Conservation (phyloP, 163 green algal genomes). For the Scenedesmus sp. region DNA sequence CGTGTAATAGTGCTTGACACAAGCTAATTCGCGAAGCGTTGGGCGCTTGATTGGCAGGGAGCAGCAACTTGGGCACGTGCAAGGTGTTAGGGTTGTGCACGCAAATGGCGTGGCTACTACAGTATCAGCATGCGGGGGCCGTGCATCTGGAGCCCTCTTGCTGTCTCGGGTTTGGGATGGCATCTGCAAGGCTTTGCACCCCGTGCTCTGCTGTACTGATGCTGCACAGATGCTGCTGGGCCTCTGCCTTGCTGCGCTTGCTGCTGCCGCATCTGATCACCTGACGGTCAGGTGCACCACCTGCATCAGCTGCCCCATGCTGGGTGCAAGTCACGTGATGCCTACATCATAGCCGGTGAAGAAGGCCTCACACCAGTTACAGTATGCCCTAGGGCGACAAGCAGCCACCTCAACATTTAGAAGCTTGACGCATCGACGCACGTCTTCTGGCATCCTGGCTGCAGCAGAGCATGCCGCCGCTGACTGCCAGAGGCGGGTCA, state of each 20-base stretch:
- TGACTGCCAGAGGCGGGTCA: no score
- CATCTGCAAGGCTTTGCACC: not conserved
- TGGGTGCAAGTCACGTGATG: not conserved
- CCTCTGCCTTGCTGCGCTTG: not conserved
- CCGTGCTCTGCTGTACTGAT: not conserved
- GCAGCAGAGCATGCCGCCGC: no score
- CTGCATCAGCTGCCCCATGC: not conserved
- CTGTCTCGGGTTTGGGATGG: not conserved
- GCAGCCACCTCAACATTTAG: no score
- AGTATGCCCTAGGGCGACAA: not conserved
- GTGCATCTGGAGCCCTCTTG: not conserved
- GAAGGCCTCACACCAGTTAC: not conserved
- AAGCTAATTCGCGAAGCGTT: not conserved
- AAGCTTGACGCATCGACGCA: no score
- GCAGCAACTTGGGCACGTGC: not conserved
- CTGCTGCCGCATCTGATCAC: not conserved
- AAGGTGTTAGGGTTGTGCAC: slow-evolving; percentile 18
- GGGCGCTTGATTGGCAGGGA: not conserved
- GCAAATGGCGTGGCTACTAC: slow-evolving; percentile 19
- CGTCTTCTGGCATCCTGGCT: no score
- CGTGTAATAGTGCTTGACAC: not conserved
- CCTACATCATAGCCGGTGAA: not conserved
- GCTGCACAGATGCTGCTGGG: not conserved
- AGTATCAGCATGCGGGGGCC: not conserved
- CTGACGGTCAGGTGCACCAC: not conserved